Evolutionary conservation across 176 grass and related monocot genomes (phyloP).

Genomic region (Triticum urartu): DNA sequence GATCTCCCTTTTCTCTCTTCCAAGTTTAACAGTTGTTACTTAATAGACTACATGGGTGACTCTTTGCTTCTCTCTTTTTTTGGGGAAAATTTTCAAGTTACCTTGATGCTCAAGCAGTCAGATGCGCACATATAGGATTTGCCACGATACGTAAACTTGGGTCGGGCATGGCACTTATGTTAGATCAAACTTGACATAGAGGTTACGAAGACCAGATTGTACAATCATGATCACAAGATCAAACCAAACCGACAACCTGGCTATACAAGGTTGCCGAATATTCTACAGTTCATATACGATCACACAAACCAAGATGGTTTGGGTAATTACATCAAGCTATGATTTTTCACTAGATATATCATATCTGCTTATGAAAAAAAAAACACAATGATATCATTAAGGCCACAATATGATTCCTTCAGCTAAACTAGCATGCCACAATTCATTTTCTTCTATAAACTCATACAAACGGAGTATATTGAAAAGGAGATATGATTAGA

Average conservation of each 20-base stretch:
- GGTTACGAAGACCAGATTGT: background rate
- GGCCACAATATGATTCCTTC: background rate
- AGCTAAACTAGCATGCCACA: background rate
- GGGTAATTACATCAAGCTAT: background rate
- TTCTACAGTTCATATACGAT: background rate
- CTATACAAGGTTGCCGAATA: background rate
- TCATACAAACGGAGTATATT: background rate
- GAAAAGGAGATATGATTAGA: slow-evolving; percentile 18
- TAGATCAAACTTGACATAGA: background rate
- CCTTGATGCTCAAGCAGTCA: background rate
- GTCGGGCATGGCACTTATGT: background rate
- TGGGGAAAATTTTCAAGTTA: background rate
- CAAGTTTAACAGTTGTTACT: background rate
- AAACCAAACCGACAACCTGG: background rate
- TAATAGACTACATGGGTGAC: background rate
- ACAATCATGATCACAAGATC: background rate
- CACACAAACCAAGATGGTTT: background rate
- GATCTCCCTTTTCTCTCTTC: background rate
- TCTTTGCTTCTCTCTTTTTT: background rate
- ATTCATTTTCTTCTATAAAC: background rate
- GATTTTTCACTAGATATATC: background rate
- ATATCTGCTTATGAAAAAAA: background rate
- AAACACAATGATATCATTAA: background rate
- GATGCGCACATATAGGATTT: background rate
- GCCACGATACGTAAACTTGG: background rate